These are phyloP conservation scores for Solanum tarapatanum DNA, from an alignment of 257 asterid species.

Conservation along the genomic window DNA sequence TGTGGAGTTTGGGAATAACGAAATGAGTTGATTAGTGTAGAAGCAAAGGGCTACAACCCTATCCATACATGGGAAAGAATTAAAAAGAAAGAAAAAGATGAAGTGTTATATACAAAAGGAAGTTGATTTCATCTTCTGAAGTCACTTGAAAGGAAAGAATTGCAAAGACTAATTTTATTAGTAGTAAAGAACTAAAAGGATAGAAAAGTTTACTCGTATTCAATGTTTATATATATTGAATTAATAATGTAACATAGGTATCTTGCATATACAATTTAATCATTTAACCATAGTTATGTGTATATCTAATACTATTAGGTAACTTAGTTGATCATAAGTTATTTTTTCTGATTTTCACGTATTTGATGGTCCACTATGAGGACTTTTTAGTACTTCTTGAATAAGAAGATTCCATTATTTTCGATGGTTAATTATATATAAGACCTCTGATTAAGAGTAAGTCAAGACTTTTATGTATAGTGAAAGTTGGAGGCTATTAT, in stretches of 20 bases:
- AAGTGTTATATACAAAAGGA: not conserved
- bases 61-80: not conserved
- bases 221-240: not conserved
- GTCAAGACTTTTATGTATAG: no score
- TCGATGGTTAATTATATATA: not conserved
- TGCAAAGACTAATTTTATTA: not conserved
- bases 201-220: not conserved
- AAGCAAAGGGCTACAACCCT: conserved; percentile 32
- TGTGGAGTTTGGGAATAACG: conserved; percentile 28
- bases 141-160: conserved; percentile 22
- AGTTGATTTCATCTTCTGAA: not conserved
- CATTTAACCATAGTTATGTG: not conserved
- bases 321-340: not conserved
- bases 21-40: conserved; percentile 47
- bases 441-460: accelerated
- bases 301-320: not conserved
- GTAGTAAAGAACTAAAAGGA: not conserved
- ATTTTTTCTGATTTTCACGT: not conserved
- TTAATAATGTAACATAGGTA: not conserved
- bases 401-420: not conserved
- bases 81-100: conserved; percentile 4
- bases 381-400: not conserved
- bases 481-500: not conserved
- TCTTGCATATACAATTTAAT: no score
- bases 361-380: not conserved